These are phyloP conservation scores for Aspergillus incahuasiensis DNA, from an alignment of 495 filamentous ascomycete genomes.

Conservation along the genomic window DNA sequence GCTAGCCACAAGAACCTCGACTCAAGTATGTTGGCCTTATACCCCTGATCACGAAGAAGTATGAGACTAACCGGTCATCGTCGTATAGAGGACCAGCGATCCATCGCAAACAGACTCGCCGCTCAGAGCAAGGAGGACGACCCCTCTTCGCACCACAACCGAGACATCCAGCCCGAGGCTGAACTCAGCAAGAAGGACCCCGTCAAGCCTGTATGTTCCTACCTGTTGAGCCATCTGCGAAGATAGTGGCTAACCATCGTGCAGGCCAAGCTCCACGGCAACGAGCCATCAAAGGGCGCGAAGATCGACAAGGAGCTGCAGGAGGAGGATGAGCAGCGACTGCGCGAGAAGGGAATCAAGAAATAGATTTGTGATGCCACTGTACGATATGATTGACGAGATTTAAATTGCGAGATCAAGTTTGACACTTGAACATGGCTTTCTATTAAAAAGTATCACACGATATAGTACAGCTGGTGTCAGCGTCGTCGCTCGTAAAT, in stretches of 20 bases:
- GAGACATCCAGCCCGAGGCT: constrained; percentile 48
- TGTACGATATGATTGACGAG: constrained; percentile 11
- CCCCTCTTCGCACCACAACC: constrained; percentile 29
- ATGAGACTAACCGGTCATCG: not conserved
- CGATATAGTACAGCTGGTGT: not conserved
- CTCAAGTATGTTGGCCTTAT: constrained; percentile 51
- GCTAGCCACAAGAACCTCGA: constrained; percentile 66
- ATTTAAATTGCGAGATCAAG: not conserved
- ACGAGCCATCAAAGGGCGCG: constrained; percentile 66
- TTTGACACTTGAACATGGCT: not conserved
- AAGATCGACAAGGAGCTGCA: constrained; percentile 66
- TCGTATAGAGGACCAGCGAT: constrained; percentile 65
- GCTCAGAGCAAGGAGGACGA: constrained; percentile 47
- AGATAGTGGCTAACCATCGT: constrained; percentile 1
- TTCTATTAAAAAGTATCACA: not conserved
- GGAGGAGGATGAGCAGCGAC: constrained; percentile 61
- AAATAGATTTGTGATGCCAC: constrained; percentile 19
- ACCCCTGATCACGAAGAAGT: not conserved
- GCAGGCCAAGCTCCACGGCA: constrained; percentile 66
- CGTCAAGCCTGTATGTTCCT: constrained; percentile 57
- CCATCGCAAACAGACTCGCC: constrained; percentile 72
- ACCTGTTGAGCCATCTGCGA: not conserved
- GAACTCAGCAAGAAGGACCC: constrained; percentile 58
- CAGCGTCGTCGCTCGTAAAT: constrained; percentile 5
- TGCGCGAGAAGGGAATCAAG: constrained; percentile 58